Conservation (phyloP, 495 filamentous ascomycete species). For the Hyaloscypha bicolor region DNA sequence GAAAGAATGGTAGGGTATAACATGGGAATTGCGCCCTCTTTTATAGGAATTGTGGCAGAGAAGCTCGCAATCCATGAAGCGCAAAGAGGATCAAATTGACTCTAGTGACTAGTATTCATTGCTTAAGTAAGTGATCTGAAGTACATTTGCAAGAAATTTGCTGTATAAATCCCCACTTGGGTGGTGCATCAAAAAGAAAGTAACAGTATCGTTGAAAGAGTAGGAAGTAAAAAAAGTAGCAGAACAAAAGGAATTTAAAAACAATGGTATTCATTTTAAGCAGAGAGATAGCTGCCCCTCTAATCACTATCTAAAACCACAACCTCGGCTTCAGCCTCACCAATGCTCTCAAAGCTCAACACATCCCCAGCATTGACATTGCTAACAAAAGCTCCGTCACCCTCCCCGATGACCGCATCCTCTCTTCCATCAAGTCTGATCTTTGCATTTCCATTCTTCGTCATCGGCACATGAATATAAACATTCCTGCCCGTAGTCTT, state of each 20-base stretch:
- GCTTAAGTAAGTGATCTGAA: too few species aligned
- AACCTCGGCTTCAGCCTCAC: conserved; percentile 68
- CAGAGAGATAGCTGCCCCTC: not conserved
- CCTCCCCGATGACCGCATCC: conserved; percentile 62
- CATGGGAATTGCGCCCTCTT: too few species aligned
- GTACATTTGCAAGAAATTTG: too few species aligned
- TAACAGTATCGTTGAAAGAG: not conserved
- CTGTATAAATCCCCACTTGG: too few species aligned
- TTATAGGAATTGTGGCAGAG: too few species aligned
- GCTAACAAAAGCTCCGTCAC: conserved; percentile 73
- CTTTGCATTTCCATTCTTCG: conserved; percentile 67
- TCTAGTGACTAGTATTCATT: too few species aligned
- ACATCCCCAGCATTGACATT: conserved; percentile 58
- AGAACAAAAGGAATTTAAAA: not conserved
- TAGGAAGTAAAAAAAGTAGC: not conserved
- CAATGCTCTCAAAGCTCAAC: conserved; percentile 62
- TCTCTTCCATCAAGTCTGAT: conserved; percentile 58
- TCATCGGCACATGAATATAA: conserved; percentile 77
- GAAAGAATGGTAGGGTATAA: too few species aligned
- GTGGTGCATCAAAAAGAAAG: too few species aligned
- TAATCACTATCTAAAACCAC: conserved; percentile 58
- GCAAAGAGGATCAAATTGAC: too few species aligned
- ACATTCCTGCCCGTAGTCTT: conserved; percentile 63
- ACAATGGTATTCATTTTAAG: not conserved
- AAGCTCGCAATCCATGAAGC: too few species aligned